Percentiles rank a stretch among this genome's conserved stretches.
Evolutionary conservation across 1,284 basidiomycete species (phyloP).

Genomic region (Mycosarcoma maydis): DNA sequence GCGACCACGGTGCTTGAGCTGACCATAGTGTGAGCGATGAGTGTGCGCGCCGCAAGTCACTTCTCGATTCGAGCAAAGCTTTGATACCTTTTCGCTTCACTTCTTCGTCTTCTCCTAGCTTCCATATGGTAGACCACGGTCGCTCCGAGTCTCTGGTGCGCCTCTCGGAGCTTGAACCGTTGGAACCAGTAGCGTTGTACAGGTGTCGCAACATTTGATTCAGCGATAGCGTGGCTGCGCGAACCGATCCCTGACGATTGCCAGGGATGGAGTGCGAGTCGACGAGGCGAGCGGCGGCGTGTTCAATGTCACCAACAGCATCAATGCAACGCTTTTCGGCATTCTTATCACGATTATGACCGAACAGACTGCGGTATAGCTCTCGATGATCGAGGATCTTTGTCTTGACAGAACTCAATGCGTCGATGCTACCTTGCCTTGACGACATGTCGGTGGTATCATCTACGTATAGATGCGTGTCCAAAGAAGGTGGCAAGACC

Average conservation of each 20-base stretch:
- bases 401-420: constrained; percentile 13
- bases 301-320: no score
- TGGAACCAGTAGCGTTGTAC: no score
- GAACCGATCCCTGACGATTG: no score
- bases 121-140: not conserved
- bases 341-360: not conserved
- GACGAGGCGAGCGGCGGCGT: not conserved
- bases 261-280: not conserved
- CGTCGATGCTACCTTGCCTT: not conserved
- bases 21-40: constrained; percentile 13
- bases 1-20: constrained; percentile 12
- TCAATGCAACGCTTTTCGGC: not conserved
- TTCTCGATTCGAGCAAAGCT: constrained; percentile 12
- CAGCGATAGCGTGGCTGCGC: constrained; percentile 11
- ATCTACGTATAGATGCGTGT: constrained; percentile 7
- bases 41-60: constrained; percentile 13
- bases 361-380: constrained; percentile 12
- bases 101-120: not conserved
- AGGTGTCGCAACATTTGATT: not conserved
- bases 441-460: not conserved
- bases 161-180: no score
- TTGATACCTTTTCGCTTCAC: not conserved
- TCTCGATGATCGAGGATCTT: constrained; percentile 6
- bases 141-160: no score
- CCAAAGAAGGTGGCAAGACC: constrained; percentile 3